These are phyloP conservation scores for Pseudogymnoascus sp. DNA, from an alignment of 2,329 filamentous ascomycete genomes.

Conservation along the genomic window DNA sequence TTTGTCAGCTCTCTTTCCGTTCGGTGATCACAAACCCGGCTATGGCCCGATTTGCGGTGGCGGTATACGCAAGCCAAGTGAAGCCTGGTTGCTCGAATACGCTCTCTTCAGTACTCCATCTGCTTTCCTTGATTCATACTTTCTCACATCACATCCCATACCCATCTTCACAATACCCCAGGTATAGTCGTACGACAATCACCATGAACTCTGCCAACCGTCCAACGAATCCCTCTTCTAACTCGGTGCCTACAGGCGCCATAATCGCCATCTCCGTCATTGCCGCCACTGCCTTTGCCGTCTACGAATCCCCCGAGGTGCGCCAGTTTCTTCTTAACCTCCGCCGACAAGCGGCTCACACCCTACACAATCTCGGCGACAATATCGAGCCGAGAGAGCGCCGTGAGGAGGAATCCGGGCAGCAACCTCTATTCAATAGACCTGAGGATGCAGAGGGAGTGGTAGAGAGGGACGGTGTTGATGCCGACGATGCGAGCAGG, in stretches of 20 bases:
- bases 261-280: constrained; percentile 26
- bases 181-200: not conserved
- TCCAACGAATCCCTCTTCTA: constrained; percentile 14
- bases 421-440: constrained; percentile 51
- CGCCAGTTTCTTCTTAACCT: constrained; percentile 53
- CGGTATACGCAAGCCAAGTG: not conserved
- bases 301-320: constrained; percentile 57
- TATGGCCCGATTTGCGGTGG: not conserved
- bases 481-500: constrained; percentile 53
- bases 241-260: constrained; percentile 23
- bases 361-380: constrained; percentile 50
- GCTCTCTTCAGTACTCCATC: not conserved
- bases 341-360: constrained; percentile 51
- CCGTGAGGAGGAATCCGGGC: constrained; percentile 20
- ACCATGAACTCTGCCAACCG: constrained; percentile 26
- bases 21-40: not conserved
- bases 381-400: constrained; percentile 39
- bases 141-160: constrained; percentile 9
- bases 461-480: constrained; percentile 43
- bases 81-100: not conserved
- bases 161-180: not conserved
- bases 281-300: constrained; percentile 28
- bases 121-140: not conserved
- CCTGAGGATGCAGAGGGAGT: constrained; percentile 60
- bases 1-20: not conserved